Evolutionary conservation across 2,329 filamentous ascomycete species (phyloP), one percentile per base, ranked within the genome.

Genomic region (Talaromyces sp.): DNA sequence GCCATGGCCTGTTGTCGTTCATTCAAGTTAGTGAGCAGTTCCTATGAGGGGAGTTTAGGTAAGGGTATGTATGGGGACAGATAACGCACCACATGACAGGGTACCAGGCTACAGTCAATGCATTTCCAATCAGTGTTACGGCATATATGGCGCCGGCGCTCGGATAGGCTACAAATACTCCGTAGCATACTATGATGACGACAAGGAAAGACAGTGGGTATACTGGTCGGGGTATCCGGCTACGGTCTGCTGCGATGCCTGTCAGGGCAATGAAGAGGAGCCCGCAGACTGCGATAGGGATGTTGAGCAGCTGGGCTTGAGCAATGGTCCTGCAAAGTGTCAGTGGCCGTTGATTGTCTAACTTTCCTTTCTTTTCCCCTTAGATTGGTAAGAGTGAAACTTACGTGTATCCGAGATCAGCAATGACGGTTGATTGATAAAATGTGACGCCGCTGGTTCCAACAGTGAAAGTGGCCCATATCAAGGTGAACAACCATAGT

Each of bases 251-350:
- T 9, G 79, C 76, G 39, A 79, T 70, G 1, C 82, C 81, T 0
- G 78, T 79, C 0, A 75, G 67, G 4, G 73, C 77, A 60, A 82
- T 84, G 47, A 83, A 75, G 22, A 80, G 39, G 45, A 83, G 73
- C 2, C 77, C 75, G 10, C 79, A 71, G 14, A 81, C 72, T 0
- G 81, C 78, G 27, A 81, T 80, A 1, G 82, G 82, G 14, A 84
- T 75, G 66, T 84, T 84, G 54, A 84, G 79, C 0, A 85, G 76
- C 67, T 84, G 82, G 3, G 79, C 78, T 56, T 77, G 71, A 1
- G 81, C 81, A 56, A 84, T 83, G 10, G 74, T 78, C 19, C 76
- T 82, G 39, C 2, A 8, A 47, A 19, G 4, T 13, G 45, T 66
- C 24, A 22, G 13, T 61, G 3, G 27, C 27, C 27, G 5, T 31